phyloP scores from a whole-genome alignment of 306 rosid genomes.

The Cicer bijugum region DNA sequence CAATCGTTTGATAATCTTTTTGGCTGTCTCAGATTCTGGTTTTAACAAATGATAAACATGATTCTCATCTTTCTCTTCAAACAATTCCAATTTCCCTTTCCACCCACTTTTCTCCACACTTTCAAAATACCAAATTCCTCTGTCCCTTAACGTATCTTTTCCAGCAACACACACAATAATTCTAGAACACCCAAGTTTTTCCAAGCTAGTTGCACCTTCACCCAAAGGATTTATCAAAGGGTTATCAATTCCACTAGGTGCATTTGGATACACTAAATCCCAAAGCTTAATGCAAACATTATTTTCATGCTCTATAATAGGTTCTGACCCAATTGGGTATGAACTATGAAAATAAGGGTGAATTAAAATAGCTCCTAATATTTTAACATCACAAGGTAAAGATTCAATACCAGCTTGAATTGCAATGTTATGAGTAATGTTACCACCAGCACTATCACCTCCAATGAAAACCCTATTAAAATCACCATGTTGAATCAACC shows the following conservation, averaged over 20 bases:
- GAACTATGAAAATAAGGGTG: conserved; percentile 10
- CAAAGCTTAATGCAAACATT: not conserved
- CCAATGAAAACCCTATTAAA: conserved; percentile 29
- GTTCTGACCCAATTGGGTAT: not conserved
- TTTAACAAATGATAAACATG: conserved; percentile 3
- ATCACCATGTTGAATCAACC: conserved; percentile 51
- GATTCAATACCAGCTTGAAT: not conserved
- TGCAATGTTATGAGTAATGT: conserved; percentile 1
- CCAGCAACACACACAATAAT: conserved; percentile 18
- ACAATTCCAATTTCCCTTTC: not conserved
- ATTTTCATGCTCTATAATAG: not conserved
- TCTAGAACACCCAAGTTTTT: not conserved
- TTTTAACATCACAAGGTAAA: not conserved
- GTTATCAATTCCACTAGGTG: not conserved
- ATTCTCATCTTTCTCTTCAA: conserved; percentile 10
- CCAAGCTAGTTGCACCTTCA: conserved; percentile 1
- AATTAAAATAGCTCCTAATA: not conserved
- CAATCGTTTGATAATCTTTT: not conserved
- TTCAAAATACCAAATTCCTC: conserved; percentile 19
- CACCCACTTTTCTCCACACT: conserved; percentile 6
- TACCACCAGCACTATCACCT: conserved; percentile 21
- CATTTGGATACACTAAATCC: not conserved
- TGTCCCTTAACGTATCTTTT: not conserved
- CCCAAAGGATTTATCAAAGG: not conserved
- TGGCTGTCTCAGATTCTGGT: not conserved